These are phyloP conservation scores for Aquilaria yunnanensis DNA, from an alignment of 345 rosid species.

Conservation along the genomic window DNA sequence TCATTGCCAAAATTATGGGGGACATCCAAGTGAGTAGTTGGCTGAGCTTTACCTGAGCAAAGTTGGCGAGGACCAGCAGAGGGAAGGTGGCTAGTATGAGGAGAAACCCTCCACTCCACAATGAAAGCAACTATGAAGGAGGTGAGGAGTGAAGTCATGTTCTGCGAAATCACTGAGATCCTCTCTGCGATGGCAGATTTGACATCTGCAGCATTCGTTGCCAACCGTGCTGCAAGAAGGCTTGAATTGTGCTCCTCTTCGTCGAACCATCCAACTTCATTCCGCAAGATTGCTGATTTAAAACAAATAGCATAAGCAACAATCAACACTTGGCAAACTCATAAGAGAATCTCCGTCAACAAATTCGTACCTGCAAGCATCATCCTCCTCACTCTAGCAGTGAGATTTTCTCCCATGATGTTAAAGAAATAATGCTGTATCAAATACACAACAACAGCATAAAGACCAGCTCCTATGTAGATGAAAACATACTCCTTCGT, in stretches of 20 bases:
- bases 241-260: conserved; percentile 99
- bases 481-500: conserved; percentile 97
- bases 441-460: conserved; percentile 91
- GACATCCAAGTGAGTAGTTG: neutral
- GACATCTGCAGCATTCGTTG: conserved; percentile 93
- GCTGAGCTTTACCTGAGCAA: conserved; percentile 78
- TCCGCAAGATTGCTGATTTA: conserved; percentile 75
- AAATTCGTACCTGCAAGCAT: conserved; percentile 84
- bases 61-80: conserved; percentile 95
- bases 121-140: conserved; percentile 97
- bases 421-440: conserved; percentile 99
- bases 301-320: conserved; percentile 7
- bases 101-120: conserved; percentile 98
- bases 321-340: neutral
- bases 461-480: conserved; percentile 93
- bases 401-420: conserved; percentile 99
- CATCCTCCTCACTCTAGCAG: conserved; percentile 96
- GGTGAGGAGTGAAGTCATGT: conserved; percentile 98
- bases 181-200: conserved; percentile 98
- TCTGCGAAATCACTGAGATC: conserved; percentile 91
- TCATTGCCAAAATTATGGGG: no score
- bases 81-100: conserved; percentile 94
- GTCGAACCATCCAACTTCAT: conserved; percentile 99
- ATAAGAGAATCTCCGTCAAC: no score
- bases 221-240: conserved; percentile 75